A percentile compares a stretch with the other conserved stretches of the same genome.
phyloP scores from a whole-genome alignment of 1,284 basidiomycete species.

The Farysia itapuensis region DNA sequence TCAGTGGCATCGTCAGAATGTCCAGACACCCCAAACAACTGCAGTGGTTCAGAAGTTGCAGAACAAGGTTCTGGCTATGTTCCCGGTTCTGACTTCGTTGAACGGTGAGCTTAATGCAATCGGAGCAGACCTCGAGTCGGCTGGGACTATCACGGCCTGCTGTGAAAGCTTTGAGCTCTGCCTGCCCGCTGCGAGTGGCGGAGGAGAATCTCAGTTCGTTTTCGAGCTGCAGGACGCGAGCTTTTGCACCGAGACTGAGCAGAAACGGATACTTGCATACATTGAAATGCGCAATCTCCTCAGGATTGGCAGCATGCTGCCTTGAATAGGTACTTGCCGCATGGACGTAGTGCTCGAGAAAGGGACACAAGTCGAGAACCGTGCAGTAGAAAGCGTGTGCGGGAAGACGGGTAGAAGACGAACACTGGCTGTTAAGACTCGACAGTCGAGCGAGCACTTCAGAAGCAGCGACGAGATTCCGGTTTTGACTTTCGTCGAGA shows the following conservation, averaged over 20 bases:
- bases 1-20: slow-evolving; percentile 11
- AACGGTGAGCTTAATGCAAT: slow-evolving; percentile 10
- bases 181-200: neutral
- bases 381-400: slow-evolving; percentile 28
- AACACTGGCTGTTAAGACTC: slow-evolving; percentile 6
- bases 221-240: slow-evolving; percentile 36
- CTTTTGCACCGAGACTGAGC: slow-evolving; percentile 39
- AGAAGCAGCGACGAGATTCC: slow-evolving; percentile 5
- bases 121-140: slow-evolving; percentile 10
- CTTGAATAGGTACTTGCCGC: slow-evolving; percentile 5
- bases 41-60: slow-evolving; percentile 15
- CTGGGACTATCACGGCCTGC: neutral
- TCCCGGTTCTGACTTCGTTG: slow-evolving; percentile 8
- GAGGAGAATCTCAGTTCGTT: slow-evolving; percentile 22
- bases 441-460: slow-evolving; percentile 13
- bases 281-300: slow-evolving; percentile 20
- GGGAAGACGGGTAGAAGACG: slow-evolving; percentile 1
- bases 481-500: slow-evolving; percentile 17
- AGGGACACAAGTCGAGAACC: slow-evolving; percentile 26
- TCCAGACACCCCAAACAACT: neutral
- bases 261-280: slow-evolving; percentile 20
- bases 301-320: neutral
- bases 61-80: slow-evolving; percentile 13
- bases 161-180: neutral
- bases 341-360: slow-evolving; percentile 32